These are phyloP conservation scores for Metschnikowia sp. DNA, from an alignment of 805 yeast genomes.

Conservation along the genomic window DNA sequence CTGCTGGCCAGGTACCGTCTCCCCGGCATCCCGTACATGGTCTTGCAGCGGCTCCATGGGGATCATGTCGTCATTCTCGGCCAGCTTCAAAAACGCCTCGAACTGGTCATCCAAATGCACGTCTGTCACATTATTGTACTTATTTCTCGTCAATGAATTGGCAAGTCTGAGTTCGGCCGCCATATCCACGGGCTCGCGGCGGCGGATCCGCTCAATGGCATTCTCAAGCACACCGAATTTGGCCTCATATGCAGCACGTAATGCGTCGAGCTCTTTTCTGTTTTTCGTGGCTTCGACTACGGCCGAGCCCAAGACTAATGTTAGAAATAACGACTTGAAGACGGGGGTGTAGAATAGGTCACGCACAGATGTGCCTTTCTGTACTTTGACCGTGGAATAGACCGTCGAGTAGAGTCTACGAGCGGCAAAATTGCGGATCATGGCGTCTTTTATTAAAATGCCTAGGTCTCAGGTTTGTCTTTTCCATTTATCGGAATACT, in stretches of 20 bases:
- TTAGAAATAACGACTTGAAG: slow-evolving; percentile 35
- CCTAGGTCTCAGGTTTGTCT: no score
- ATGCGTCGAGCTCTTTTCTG: slow-evolving; percentile 41
- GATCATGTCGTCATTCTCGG: slow-evolving; percentile 20
- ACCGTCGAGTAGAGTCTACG: slow-evolving; percentile 7
- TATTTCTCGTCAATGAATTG: slow-evolving; percentile 40
- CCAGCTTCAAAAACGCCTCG: slow-evolving; percentile 32
- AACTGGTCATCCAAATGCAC: slow-evolving; percentile 39
- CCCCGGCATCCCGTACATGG: background rate
- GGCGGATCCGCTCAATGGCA: slow-evolving; percentile 25
- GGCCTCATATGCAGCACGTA: slow-evolving; percentile 37
- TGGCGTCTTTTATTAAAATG: no score
- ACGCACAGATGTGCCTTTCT: slow-evolving; percentile 22
- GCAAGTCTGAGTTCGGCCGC: slow-evolving; percentile 38
- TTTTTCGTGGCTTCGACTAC: slow-evolving; percentile 47
- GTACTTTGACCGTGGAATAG: slow-evolving; percentile 13
- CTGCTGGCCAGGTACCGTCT: background rate
- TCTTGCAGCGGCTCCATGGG: background rate
- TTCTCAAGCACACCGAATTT: slow-evolving; percentile 34
- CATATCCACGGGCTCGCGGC: slow-evolving; percentile 40
- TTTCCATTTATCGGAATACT: no score
- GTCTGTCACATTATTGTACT: slow-evolving; percentile 30
- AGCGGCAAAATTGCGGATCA: background rate
- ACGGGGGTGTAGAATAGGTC: slow-evolving; percentile 33
- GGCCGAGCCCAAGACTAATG: slow-evolving; percentile 41